A percentile compares a stretch with the other conserved stretches of the same genome.
Evolutionary conservation across 768 basidiomycete genomes (phyloP).

Genomic region (Trametes meyenii): DNA sequence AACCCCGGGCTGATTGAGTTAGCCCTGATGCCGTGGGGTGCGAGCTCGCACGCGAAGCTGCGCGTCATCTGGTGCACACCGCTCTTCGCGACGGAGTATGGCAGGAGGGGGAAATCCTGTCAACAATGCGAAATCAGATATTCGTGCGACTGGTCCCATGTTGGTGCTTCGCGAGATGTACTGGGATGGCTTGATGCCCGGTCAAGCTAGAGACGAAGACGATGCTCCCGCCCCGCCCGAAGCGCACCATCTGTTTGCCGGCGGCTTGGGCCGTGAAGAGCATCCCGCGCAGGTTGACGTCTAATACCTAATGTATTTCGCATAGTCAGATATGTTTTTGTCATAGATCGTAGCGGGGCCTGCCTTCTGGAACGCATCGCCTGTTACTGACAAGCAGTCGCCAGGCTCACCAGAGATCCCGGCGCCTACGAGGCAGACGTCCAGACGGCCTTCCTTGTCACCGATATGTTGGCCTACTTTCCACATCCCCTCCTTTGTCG

Average conservation of each 20-base stretch:
- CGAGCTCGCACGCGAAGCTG: constrained; percentile 81
- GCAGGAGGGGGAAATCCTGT: constrained; percentile 69
- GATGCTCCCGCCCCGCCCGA: constrained; percentile 41
- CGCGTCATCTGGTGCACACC: constrained; percentile 79
- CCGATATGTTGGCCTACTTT: constrained; percentile 58
- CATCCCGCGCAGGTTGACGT: constrained; percentile 57
- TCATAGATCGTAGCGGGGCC: not conserved
- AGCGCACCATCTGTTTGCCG: constrained; percentile 38
- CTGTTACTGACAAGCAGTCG: constrained; percentile 66
- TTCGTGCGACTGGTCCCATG: not conserved
- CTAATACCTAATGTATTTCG: constrained; percentile 48
- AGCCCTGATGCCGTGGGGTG: constrained; percentile 62
- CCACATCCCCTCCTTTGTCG: constrained; percentile 43
- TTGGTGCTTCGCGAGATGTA: constrained; percentile 25
- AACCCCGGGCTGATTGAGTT: constrained; percentile 77
- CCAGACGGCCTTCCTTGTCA: constrained; percentile 67
- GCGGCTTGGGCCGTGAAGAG: constrained; percentile 40
- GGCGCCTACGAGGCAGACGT: constrained; percentile 76
- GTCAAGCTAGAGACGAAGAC: constrained; percentile 45
- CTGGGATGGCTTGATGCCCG: constrained; percentile 62
- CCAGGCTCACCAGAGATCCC: constrained; percentile 55
- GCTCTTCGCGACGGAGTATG: constrained; percentile 76
- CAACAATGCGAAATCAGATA: not conserved
- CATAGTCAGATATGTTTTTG: too few relatives aligned
- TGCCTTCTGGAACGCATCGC: constrained; percentile 61